Evolutionary conservation across 371 early-diverging fungal genomes (phyloP).

Genomic region (Apophysomyces sp.): DNA sequence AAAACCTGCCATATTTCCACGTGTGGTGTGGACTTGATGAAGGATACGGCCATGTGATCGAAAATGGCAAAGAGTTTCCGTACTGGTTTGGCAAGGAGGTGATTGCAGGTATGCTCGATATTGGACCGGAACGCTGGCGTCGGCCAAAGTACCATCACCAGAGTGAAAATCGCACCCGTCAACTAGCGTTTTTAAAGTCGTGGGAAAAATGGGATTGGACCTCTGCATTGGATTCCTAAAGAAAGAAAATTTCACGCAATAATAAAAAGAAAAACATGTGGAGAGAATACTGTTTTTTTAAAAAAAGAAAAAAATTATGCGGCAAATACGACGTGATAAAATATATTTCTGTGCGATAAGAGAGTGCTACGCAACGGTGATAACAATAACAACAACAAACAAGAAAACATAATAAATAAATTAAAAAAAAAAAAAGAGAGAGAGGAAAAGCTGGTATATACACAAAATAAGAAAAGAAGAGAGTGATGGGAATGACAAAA

Average conservation of each 20-base stretch:
- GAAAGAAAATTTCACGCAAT: background rate
- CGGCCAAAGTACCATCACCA: conserved; percentile 59
- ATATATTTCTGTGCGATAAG: background rate
- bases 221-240: conserved; percentile 32
- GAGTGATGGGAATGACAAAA: background rate
- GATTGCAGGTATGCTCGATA: conserved; percentile 77
- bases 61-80: conserved; percentile 75
- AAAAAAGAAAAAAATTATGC: too few relatives aligned
- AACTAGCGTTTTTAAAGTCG: conserved; percentile 62
- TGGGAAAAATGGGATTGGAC: conserved; percentile 91
- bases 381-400: too few relatives aligned
- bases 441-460: too few relatives aligned
- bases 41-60: conserved; percentile 96
- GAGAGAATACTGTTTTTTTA: too few relatives aligned
- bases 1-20: conserved; percentile 91
- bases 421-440: too few relatives aligned
- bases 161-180: conserved; percentile 58
- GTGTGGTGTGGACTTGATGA: conserved; percentile 91
- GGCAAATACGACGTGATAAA: too few relatives aligned
- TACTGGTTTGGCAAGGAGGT: conserved; percentile 86
- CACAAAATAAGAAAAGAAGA: too few relatives aligned
- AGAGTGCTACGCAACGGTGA: too few relatives aligned
- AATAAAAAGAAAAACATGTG: background rate
- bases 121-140: conserved; percentile 77
- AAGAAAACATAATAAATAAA: too few relatives aligned